Base-by-base conservation (phyloP, 192 early-diverging fungal genomes). In the Entomortierella chlamydospora region DNA sequence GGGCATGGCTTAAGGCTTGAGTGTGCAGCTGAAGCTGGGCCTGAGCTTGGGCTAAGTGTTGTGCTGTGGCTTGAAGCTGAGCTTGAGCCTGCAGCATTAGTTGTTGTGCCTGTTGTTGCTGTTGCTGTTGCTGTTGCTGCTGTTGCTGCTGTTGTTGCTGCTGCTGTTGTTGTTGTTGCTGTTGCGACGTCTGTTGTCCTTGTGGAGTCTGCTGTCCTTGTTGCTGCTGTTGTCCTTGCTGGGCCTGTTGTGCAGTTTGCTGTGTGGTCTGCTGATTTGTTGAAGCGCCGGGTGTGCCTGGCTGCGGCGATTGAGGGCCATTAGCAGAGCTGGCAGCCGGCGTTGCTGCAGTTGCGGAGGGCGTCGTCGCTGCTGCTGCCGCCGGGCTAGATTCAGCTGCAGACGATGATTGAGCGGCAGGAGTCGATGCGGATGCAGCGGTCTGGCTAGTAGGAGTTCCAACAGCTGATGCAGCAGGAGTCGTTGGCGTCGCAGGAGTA, bases 401-500 rank as follows among this genome's bases (percentile, higher is more conserved):
- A 17, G 72, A 29, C 4, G 72, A 34, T 30, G 63, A 28, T 28
- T 60, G 57, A 5, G 58, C 33, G 15, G 64, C 33, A 23, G 72
- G 62, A 13, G 80, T 54, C 18, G 63, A 66, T 23, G 78, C 53
- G 18, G 81, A 28, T 12, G 78, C 50, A 18, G 73, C 41, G 22
- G 78, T 18, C 34, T 68, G 68, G 2, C 71, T 55, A 0, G 72
- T 65, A 50, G 82, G 62, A 2, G 70, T 68, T 10, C 53, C 64
- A 15, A 61, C 56, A n/a, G 70, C 33, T 12, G 65, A 31, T 23
- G 83, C 61, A 6, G 78, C 77, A 51, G 82, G 47, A 6, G 81
- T 65, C 23, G 79, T 79, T n/a, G 82, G 83, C 0, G 82, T 74
- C 0, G 64, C 81, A n/a, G 81, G 64, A 1, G 73, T 55, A n/a